Percentiles rank a stretch among this genome's conserved stretches.
phyloP scores from a whole-genome alignment of 129 eudicot genomes.

The Calendula officinalis region DNA sequence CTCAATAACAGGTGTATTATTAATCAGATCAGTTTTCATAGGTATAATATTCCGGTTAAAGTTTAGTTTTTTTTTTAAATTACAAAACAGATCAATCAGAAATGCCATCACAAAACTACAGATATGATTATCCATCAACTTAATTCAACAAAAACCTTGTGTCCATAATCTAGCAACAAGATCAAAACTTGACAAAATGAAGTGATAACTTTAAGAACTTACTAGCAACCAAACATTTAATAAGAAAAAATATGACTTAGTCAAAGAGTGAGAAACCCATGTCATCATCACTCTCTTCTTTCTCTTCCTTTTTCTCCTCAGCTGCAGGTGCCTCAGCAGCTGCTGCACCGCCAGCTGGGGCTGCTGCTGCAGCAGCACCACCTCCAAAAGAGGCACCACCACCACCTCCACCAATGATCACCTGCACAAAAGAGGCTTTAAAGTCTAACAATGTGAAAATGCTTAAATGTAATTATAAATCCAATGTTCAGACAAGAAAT shows the following conservation, averaged over 20 bases:
- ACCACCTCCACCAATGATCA: slow-evolving; percentile 80
- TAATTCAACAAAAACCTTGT: slow-evolving; percentile 9
- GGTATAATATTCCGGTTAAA: too few relatives aligned
- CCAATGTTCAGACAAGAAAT: not conserved
- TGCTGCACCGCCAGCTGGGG: slow-evolving; percentile 55
- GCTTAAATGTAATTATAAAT: not conserved
- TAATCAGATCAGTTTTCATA: too few relatives aligned
- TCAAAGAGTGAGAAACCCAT: slow-evolving; percentile 82
- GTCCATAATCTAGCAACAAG: slow-evolving; percentile 19
- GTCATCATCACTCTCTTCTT: slow-evolving; percentile 68
- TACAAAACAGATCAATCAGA: not conserved
- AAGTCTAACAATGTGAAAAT: not conserved
- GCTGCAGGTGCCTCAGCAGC: slow-evolving; percentile 67
- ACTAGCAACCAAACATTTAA: not conserved
- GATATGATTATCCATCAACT: slow-evolving; percentile 18
- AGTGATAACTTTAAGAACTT: not conserved
- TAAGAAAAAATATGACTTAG: slow-evolving; percentile 25
- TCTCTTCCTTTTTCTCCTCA: slow-evolving; percentile 80
- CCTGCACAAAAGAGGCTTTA: slow-evolving; percentile 16
- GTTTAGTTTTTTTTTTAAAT: too few relatives aligned
- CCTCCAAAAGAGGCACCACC: slow-evolving; percentile 59
- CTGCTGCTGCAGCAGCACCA: slow-evolving; percentile 66
- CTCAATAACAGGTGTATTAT: too few relatives aligned
- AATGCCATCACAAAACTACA: slow-evolving; percentile 1
- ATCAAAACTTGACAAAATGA: slow-evolving; percentile 25